Percentiles rank a stretch among this genome's conserved stretches.
Evolutionary conservation across 371 early-diverging fungal species (phyloP).

Genomic region (Saksenaea oblongispora): DNA sequence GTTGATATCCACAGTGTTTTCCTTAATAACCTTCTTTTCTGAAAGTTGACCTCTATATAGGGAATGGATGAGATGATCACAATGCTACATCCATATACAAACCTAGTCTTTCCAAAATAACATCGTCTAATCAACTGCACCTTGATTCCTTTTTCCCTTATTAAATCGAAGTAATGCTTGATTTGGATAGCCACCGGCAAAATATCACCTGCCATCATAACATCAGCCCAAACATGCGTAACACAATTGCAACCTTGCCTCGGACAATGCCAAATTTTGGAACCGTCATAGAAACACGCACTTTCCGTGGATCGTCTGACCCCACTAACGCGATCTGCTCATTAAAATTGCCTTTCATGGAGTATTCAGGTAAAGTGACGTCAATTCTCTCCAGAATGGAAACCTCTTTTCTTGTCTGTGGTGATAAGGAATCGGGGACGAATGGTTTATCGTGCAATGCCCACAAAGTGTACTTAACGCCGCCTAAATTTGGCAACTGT

Average conservation of each 20-base stretch:
- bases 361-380: constrained; percentile 29
- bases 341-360: constrained; percentile 16
- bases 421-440: constrained; percentile 20
- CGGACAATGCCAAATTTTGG: constrained; percentile 44
- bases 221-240: background rate
- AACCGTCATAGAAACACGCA: constrained; percentile 25
- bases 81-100: background rate
- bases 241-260: constrained; percentile 25
- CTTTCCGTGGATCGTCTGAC: constrained; percentile 17
- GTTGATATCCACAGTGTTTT: constrained; percentile 18
- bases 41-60: background rate
- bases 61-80: background rate
- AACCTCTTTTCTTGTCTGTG: constrained; percentile 21
- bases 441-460: constrained; percentile 32
- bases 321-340: constrained; percentile 19
- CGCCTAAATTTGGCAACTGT: constrained; percentile 24
- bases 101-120: constrained; percentile 18
- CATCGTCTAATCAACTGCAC: constrained; percentile 15
- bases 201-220: constrained; percentile 32
- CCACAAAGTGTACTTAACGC: constrained; percentile 32
- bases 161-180: constrained; percentile 23
- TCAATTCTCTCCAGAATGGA: constrained; percentile 44
- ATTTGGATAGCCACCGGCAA: constrained; percentile 36
- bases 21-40: constrained; percentile 8
- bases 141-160: constrained; percentile 13